Conservation (phyloP, 768 basidiomycete species). For the Lactarius hatsudake region DNA sequence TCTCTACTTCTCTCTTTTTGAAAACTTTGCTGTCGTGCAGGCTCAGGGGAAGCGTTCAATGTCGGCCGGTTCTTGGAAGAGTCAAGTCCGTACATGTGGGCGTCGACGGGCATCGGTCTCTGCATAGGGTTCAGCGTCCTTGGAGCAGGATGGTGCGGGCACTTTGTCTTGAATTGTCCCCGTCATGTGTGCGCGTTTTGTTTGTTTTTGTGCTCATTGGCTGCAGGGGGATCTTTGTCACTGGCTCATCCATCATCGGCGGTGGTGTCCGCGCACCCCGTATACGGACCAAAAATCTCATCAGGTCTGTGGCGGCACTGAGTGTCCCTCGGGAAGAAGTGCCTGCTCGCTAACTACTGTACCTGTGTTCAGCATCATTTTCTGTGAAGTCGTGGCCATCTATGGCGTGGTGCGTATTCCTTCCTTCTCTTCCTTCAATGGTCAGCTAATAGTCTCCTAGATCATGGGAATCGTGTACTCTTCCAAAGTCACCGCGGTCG, state of each 20-base stretch:
- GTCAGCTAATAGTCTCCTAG: conserved; percentile 37
- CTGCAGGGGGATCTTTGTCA: conserved; percentile 93
- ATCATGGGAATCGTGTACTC: conserved; percentile 98
- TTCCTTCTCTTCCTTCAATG: neutral
- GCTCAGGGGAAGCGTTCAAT: conserved; percentile 89
- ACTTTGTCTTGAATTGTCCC: neutral
- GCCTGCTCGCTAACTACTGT: neutral
- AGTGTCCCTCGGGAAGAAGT: neutral
- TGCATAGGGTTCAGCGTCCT: conserved; percentile 92
- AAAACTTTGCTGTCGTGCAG: conserved; percentile 38
- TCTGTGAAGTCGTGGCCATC: conserved; percentile 99
- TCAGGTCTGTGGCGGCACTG: conserved; percentile 57
- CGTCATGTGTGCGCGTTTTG: neutral
- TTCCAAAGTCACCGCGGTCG: conserved; percentile 63
- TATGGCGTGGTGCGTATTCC: conserved; percentile 77
- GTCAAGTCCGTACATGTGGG: conserved; percentile 92
- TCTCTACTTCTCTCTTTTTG: neutral
- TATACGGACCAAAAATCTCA: conserved; percentile 96
- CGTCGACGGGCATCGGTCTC: conserved; percentile 82
- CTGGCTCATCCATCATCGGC: conserved; percentile 94
- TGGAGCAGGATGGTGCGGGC: conserved; percentile 91
- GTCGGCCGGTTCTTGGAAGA: conserved; percentile 92
- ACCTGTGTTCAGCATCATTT: conserved; percentile 72
- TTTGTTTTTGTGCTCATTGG: neutral
- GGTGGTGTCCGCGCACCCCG: conserved; percentile 92